These are phyloP conservation scores for Talaromyces piceae DNA, from an alignment of 2,329 filamentous ascomycete species.

Conservation along the genomic window DNA sequence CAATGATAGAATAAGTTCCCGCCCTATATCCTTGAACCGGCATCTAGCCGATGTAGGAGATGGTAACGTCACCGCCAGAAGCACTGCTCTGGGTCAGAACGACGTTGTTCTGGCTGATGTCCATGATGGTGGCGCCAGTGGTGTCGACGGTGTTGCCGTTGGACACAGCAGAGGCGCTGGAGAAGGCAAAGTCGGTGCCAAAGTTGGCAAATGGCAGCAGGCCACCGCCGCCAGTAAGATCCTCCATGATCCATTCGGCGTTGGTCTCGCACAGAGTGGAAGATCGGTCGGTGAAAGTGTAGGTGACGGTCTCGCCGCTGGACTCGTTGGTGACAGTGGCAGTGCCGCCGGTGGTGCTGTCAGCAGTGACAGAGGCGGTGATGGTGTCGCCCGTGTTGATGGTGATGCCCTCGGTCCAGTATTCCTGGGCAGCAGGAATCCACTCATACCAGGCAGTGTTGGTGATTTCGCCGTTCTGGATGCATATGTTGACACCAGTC, in stretches of 20 bases:
- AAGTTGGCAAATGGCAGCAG: conserved; percentile 44
- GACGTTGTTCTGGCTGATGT: conserved; percentile 38
- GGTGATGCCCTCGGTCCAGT: conserved; percentile 43
- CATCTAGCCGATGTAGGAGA: conserved; percentile 6
- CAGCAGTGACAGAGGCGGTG: conserved; percentile 33
- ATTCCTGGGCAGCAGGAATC: conserved; percentile 48
- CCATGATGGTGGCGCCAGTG: conserved; percentile 27
- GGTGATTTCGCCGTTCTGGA: conserved; percentile 30
- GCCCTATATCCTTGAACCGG: not conserved
- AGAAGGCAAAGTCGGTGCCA: conserved; percentile 35
- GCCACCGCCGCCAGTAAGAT: conserved; percentile 34
- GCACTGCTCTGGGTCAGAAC: conserved; percentile 6
- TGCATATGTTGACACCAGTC: conserved; percentile 50
- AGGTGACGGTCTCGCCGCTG: conserved; percentile 45
- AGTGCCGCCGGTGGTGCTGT: conserved; percentile 37
- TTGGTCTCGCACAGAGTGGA: conserved; percentile 47
- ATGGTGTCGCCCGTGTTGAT: conserved; percentile 42
- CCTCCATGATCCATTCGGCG: conserved; percentile 60
- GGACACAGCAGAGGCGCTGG: conserved; percentile 22
- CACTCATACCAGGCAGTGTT: conserved; percentile 57
- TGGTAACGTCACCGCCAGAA: conserved; percentile 5
- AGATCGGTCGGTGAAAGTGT: conserved; percentile 38
- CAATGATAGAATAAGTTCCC: not conserved
- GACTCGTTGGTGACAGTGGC: conserved; percentile 46
- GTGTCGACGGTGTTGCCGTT: conserved; percentile 13